These are phyloP conservation scores for Ilyonectria destructans DNA, from an alignment of 2,329 filamentous ascomycete genomes.

Conservation along the genomic window DNA sequence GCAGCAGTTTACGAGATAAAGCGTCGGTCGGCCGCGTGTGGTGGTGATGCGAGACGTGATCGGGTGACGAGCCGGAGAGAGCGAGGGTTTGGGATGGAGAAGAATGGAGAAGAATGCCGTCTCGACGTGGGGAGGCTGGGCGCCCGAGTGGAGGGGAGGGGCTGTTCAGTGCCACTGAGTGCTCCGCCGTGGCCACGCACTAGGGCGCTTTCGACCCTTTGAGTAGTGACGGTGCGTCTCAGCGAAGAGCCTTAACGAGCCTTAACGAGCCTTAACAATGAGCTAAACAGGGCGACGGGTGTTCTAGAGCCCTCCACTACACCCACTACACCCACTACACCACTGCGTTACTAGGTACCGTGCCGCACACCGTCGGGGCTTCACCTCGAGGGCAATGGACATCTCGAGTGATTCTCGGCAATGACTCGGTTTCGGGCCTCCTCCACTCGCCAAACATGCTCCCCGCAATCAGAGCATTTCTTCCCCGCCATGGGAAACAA, in stretches of 20 bases:
- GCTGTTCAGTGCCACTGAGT: slow-evolving; percentile 14
- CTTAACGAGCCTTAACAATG: slow-evolving; percentile 36
- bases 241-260: slow-evolving; percentile 31
- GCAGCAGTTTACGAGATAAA: not conserved
- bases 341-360: not conserved
- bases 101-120: slow-evolving; percentile 24
- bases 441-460: slow-evolving; percentile 7
- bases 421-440: not conserved
- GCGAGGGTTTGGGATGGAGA: slow-evolving; percentile 27
- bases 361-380: not conserved
- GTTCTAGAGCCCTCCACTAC: not conserved
- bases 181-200: slow-evolving; percentile 22
- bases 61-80: slow-evolving; percentile 6
- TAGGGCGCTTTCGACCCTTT: slow-evolving; percentile 15
- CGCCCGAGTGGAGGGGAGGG: slow-evolving; percentile 30
- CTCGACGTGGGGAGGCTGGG: slow-evolving; percentile 38
- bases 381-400: not conserved
- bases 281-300: slow-evolving; percentile 26
- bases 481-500: slow-evolving; percentile 20
- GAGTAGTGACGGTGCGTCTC: slow-evolving; percentile 22
- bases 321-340: not conserved
- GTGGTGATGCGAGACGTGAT: slow-evolving; percentile 4
- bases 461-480: slow-evolving; percentile 10
- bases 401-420: not conserved
- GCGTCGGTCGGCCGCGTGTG: slow-evolving; percentile 7